Percentiles rank a stretch among this genome's conserved stretches.
These are phyloP conservation scores for Somion occarium DNA, from an alignment of 1,284 basidiomycete species.

Conservation along the genomic window DNA sequence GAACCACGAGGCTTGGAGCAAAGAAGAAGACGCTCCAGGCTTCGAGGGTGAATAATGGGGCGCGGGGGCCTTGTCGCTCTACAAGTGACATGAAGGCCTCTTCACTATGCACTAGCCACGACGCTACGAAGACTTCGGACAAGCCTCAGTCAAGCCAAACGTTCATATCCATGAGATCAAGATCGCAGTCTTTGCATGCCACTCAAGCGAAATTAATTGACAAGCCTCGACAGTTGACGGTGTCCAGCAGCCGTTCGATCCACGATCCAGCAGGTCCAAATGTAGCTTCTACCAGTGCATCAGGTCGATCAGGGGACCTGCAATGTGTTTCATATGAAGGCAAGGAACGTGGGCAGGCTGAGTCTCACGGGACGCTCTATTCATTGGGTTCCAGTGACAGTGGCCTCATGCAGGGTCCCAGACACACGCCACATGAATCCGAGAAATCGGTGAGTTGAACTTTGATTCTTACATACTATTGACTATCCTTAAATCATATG, in stretches of 20 bases:
- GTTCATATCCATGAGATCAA: not conserved
- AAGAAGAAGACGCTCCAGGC: slow-evolving; percentile 14
- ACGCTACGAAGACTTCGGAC: not conserved
- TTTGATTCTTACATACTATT: not conserved
- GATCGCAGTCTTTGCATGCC: not conserved
- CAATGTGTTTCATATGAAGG: not conserved
- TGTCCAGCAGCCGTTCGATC: not conserved
- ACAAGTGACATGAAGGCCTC: not conserved
- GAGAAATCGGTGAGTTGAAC: not conserved
- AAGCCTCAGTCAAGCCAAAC: not conserved
- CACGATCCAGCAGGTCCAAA: slow-evolving; percentile 1
- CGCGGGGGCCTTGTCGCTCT: not conserved
- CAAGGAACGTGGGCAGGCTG: not conserved
- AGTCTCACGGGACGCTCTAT: not conserved
- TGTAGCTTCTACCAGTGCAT: slow-evolving; percentile 1
- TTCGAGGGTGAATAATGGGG: slow-evolving; percentile 19
- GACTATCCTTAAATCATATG: not conserved
- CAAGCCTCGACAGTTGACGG: slow-evolving; percentile 1
- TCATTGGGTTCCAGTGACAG: not conserved
- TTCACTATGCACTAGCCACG: not conserved
- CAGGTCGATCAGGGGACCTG: slow-evolving; percentile 9
- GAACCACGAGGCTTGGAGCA: not conserved
- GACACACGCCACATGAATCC: not conserved
- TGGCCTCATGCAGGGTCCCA: not conserved
- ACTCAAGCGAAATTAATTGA: not conserved